phyloP scores from a whole-genome alignment of 1,284 basidiomycete genomes.

The Ustilago vetiveriae region DNA sequence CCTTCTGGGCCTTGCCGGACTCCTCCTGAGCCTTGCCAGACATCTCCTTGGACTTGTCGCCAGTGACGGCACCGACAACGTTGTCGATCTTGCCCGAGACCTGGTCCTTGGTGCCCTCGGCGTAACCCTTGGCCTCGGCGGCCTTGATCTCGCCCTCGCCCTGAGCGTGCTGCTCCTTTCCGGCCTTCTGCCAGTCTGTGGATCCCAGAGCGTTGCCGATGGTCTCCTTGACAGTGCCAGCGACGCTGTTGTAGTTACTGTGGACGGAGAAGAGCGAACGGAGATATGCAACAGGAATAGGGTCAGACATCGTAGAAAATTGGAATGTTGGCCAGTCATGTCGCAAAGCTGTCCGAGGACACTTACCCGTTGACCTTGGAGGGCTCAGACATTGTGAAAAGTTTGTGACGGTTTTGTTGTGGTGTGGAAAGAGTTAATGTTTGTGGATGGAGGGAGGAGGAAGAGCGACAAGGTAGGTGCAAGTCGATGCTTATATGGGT shows the following conservation, averaged over 20 bases:
- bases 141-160: constrained; percentile 59
- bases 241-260: constrained; percentile 53
- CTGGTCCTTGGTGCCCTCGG: constrained; percentile 59
- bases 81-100: constrained; percentile 59
- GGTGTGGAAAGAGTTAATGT: neutral
- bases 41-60: constrained; percentile 55
- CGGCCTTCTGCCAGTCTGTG: constrained; percentile 49
- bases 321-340: too few relatives aligned
- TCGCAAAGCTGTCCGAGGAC: too few relatives aligned
- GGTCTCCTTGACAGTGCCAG: constrained; percentile 54
- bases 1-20: constrained; percentile 55
- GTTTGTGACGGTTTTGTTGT: constrained; percentile 10
- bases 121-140: constrained; percentile 57
- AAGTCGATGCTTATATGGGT: constrained; percentile 25
- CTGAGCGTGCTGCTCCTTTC: constrained; percentile 60
- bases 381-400: constrained; percentile 52
- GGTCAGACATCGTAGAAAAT: neutral
- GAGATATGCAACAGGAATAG: too few relatives aligned
- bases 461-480: neutral
- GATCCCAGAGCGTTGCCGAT: constrained; percentile 54
- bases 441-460: constrained; percentile 6
- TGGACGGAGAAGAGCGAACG: neutral
- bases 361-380: constrained; percentile 52
- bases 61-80: constrained; percentile 55
- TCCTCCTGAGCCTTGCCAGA: constrained; percentile 53